A percentile compares a stretch with the other conserved stretches of the same genome.
These are phyloP conservation scores for Psophocarpus tetragonolobus DNA, from an alignment of 306 rosid species.

Conservation along the genomic window DNA sequence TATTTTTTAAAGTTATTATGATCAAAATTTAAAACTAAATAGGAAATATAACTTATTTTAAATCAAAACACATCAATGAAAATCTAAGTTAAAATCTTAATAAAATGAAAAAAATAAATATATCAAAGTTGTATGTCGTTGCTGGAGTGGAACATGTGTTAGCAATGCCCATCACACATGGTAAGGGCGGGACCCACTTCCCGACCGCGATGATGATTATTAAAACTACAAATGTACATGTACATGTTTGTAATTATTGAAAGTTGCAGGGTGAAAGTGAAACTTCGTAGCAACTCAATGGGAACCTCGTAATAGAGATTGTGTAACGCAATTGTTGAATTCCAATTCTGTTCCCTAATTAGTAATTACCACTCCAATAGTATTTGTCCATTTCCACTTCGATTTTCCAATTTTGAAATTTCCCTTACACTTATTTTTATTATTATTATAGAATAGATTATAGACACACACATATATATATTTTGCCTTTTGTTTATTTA, in stretches of 20 bases:
- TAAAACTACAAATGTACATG: slow-evolving; percentile 14
- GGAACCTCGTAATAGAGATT: slow-evolving; percentile 34
- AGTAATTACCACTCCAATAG: slow-evolving; percentile 1
- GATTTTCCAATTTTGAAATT: neutral
- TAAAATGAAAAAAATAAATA: neutral
- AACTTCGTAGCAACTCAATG: neutral
- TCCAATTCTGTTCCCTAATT: neutral
- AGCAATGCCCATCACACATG: slow-evolving; percentile 55
- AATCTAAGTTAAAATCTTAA: neutral
- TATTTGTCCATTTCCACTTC: neutral
- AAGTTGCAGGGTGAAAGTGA: slow-evolving; percentile 34
- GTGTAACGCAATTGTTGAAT: slow-evolving; percentile 28
- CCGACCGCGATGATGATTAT: slow-evolving; percentile 54
- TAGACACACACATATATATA: neutral
- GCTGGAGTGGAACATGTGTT: slow-evolving; percentile 44
- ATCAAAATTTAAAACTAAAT: neutral
- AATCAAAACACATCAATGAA: neutral
- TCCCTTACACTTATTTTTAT: neutral
- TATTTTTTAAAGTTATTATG: neutral
- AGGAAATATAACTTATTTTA: neutral
- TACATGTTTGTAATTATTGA: slow-evolving; percentile 34
- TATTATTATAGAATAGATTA: neutral
- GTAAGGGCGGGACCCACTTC: slow-evolving; percentile 39
- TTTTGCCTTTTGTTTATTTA: neutral
- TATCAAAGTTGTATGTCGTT: neutral